Conservation (phyloP, 2,329 filamentous ascomycete species). For the Sporothrix globosa region DNA sequence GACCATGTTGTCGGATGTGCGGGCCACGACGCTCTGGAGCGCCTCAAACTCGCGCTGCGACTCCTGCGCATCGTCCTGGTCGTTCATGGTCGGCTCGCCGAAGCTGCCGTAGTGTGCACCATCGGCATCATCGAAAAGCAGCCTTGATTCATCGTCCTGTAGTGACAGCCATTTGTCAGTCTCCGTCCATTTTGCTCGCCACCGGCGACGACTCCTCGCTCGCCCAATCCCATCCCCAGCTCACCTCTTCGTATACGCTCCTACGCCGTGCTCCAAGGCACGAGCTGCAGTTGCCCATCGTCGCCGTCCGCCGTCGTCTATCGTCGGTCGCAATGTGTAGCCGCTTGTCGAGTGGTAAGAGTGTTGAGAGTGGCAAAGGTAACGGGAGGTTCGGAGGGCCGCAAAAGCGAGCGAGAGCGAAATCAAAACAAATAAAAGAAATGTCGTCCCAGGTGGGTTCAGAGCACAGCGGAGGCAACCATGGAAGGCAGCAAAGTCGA, state of each 20-base stretch:
- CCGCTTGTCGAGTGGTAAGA: not conserved
- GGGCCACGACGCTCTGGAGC: conserved; percentile 64
- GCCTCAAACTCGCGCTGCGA: conserved; percentile 67
- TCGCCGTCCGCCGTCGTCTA: not conserved
- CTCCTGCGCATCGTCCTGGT: conserved; percentile 63
- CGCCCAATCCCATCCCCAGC: conserved; percentile 31
- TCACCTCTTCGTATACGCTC: conserved; percentile 60
- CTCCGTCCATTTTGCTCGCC: not conserved
- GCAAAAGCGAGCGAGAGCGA: not conserved
- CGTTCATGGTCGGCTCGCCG: conserved; percentile 57
- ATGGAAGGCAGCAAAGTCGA: conserved; percentile 17
- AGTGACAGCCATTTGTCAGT: not conserved
- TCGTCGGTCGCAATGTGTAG: not conserved
- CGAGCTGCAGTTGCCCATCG: conserved; percentile 65
- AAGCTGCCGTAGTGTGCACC: conserved; percentile 66
- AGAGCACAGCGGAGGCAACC: not conserved
- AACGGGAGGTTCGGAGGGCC: not conserved
- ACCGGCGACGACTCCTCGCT: no score
- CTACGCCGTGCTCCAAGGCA: conserved; percentile 59
- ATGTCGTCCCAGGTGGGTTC: conserved; percentile 18
- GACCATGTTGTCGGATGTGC: conserved; percentile 68
- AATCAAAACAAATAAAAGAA: not conserved
- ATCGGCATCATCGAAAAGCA: conserved; percentile 64
- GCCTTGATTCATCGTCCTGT: conserved; percentile 60
- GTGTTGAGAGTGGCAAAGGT: not conserved